Evolutionary conservation across 805 yeast species (phyloP).

Genomic region (Ogataea henricii): DNA sequence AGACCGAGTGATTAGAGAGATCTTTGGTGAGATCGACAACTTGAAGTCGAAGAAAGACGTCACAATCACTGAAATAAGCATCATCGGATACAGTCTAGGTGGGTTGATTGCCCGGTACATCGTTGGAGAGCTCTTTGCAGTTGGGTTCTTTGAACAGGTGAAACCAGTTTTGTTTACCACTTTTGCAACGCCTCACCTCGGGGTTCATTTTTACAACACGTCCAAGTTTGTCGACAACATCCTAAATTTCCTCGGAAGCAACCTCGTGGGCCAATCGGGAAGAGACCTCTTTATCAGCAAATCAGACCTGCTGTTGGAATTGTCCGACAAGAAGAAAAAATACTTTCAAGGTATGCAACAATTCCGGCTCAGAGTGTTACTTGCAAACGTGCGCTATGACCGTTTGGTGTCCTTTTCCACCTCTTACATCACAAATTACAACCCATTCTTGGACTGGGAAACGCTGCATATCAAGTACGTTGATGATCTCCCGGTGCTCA

Average conservation of each 20-base stretch:
- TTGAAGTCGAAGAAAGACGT: conserved; percentile 35
- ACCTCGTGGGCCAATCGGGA: conserved; percentile 68
- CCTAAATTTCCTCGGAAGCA: conserved; percentile 55
- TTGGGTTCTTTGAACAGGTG: conserved; percentile 54
- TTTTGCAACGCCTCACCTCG: conserved; percentile 79
- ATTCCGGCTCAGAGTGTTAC: conserved; percentile 58
- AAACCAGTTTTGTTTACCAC: conserved; percentile 66
- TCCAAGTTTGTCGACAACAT: conserved; percentile 31
- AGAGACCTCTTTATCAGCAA: conserved; percentile 65
- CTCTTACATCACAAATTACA: conserved; percentile 67
- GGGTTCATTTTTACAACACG: conserved; percentile 51
- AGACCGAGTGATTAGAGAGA: conserved; percentile 67
- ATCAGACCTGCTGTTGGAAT: conserved; percentile 46
- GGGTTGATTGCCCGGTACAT: conserved; percentile 83
- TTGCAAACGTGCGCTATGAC: conserved; percentile 81
- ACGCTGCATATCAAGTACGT: conserved; percentile 49
- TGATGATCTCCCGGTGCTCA: conserved; percentile 43
- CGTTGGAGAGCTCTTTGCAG: conserved; percentile 50
- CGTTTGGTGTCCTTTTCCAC: conserved; percentile 88
- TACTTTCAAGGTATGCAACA: conserved; percentile 56
- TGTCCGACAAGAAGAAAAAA: conserved; percentile 53
- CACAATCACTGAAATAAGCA: conserved; percentile 56
- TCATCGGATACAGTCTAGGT: conserved; percentile 88
- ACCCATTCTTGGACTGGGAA: conserved; percentile 68
- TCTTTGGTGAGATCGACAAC: conserved; percentile 45